A percentile compares a stretch with the other conserved stretches of the same genome.
Evolutionary conservation across 371 early-diverging fungal genomes (phyloP).

Genomic region (Lichtheimia corymbifera): DNA sequence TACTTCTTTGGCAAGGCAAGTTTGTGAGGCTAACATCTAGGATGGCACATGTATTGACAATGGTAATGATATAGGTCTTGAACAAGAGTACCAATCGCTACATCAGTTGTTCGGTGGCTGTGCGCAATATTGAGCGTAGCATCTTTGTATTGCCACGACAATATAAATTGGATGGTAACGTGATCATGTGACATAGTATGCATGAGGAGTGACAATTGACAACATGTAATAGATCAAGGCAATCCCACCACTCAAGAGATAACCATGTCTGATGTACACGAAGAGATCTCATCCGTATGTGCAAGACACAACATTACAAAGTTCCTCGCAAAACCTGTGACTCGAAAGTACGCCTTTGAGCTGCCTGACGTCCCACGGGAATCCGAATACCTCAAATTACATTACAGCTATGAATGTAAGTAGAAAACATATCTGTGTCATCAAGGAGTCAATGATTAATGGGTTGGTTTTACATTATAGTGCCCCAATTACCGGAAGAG

Average conservation of each 20-base stretch:
- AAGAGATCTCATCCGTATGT: constrained; percentile 72
- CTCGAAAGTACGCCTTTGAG: constrained; percentile 94
- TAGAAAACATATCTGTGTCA: no score
- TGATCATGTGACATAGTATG: not conserved
- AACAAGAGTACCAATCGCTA: constrained; percentile 51
- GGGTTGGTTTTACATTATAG: constrained; percentile 26
- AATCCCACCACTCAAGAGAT: constrained; percentile 64
- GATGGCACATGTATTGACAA: not conserved
- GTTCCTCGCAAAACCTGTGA: constrained; percentile 65
- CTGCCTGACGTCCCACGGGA: constrained; percentile 79
- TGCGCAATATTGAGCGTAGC: constrained; percentile 83
- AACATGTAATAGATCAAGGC: constrained; percentile 36
- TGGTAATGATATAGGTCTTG: constrained; percentile 32
- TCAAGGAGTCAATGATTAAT: not conserved
- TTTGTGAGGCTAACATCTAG: not conserved
- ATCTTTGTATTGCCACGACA: constrained; percentile 85
- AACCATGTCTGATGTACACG: constrained; percentile 66
- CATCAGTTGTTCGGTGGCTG: constrained; percentile 83
- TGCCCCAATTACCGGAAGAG: constrained; percentile 69
- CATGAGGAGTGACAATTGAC: not conserved
- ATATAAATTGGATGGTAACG: constrained; percentile 50
- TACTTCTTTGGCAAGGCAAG: constrained; percentile 92
- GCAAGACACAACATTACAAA: constrained; percentile 55
- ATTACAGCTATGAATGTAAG: constrained; percentile 73
- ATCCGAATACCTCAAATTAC: constrained; percentile 85